Percentiles rank a stretch among this genome's conserved stretches.
These are phyloP conservation scores for Colletotrichum sojae DNA, from an alignment of 2,329 filamentous ascomycete species.

Conservation along the genomic window DNA sequence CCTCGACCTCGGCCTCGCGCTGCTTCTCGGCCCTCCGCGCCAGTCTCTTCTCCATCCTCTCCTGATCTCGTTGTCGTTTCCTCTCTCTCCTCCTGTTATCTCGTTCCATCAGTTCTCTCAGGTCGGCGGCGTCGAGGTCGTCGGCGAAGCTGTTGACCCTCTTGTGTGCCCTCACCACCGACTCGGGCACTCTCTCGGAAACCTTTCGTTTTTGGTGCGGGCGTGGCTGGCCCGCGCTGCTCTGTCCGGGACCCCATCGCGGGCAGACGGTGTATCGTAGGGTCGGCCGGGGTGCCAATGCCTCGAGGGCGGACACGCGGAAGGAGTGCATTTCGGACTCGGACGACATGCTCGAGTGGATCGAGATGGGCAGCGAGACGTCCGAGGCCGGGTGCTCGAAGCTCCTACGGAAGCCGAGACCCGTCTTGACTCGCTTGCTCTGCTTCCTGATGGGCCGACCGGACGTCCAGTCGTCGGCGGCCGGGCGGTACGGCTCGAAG, in stretches of 20 bases:
- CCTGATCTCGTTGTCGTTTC: slow-evolving; percentile 77
- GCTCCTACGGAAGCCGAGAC: slow-evolving; percentile 61
- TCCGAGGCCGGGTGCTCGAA: slow-evolving; percentile 77
- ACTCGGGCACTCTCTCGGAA: slow-evolving; percentile 68
- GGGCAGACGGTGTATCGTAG: slow-evolving; percentile 80
- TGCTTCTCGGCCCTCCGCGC: slow-evolving; percentile 78
- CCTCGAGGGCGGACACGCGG: slow-evolving; percentile 83
- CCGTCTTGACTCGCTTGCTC: slow-evolving; percentile 75
- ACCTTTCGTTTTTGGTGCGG: slow-evolving; percentile 66
- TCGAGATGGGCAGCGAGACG: slow-evolving; percentile 81
- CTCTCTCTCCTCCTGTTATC: slow-evolving; percentile 85
- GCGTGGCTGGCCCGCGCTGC: slow-evolving; percentile 61
- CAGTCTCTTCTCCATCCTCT: slow-evolving; percentile 75
- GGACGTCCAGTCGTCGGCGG: slow-evolving; percentile 70
- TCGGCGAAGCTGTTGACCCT: slow-evolving; percentile 82
- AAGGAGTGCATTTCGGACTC: slow-evolving; percentile 83
- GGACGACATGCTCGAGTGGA: slow-evolving; percentile 83
- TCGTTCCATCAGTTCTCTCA: slow-evolving; percentile 91
- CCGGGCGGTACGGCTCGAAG: slow-evolving; percentile 75
- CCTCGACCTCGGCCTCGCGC: slow-evolving; percentile 69
- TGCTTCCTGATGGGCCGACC: slow-evolving; percentile 74
- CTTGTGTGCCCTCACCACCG: slow-evolving; percentile 72
- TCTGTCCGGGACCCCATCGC: slow-evolving; percentile 63
- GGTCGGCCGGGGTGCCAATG: slow-evolving; percentile 88
- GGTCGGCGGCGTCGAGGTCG: slow-evolving; percentile 84